phyloP scores from a whole-genome alignment of 1,139 yeast genomes.

The Nakaseomyces kungkrabaensis region DNA sequence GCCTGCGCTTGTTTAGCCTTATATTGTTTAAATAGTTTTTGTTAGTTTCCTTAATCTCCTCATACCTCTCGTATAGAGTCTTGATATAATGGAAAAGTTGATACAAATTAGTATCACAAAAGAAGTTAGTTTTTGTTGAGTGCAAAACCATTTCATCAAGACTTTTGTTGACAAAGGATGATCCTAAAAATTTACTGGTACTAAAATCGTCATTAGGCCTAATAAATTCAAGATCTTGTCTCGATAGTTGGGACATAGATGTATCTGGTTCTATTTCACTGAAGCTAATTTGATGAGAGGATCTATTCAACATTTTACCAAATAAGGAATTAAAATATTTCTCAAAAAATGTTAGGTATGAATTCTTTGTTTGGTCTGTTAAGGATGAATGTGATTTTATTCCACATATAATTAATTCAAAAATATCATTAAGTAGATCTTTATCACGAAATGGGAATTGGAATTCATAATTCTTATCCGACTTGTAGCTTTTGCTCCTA shows the following conservation, averaged over 20 bases:
- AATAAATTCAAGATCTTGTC: background rate
- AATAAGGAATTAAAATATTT: background rate
- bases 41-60: conserved; percentile 63
- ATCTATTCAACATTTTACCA: background rate
- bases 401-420: conserved; percentile 61
- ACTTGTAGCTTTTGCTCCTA: conserved; percentile 63
- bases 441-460: conserved; percentile 53
- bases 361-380: conserved; percentile 59
- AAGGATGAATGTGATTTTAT: conserved; percentile 61
- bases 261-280: background rate
- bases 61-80: conserved; percentile 69
- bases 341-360: background rate
- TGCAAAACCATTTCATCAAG: background rate
- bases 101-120: conserved; percentile 82
- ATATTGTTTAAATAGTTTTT: conserved; percentile 63
- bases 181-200: conserved; percentile 32
- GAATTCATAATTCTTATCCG: conserved; percentile 66
- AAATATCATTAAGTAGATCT: conserved; percentile 62
- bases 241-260: background rate
- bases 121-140: conserved; percentile 53
- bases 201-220: background rate
- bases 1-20: conserved; percentile 44
- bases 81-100: conserved; percentile 83
- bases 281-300: background rate
- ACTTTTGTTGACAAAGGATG: conserved; percentile 39